Percentiles rank a stretch among this genome's conserved stretches.
Evolutionary conservation across 805 yeast species (phyloP).

Genomic region (Yarrowia hollandica): DNA sequence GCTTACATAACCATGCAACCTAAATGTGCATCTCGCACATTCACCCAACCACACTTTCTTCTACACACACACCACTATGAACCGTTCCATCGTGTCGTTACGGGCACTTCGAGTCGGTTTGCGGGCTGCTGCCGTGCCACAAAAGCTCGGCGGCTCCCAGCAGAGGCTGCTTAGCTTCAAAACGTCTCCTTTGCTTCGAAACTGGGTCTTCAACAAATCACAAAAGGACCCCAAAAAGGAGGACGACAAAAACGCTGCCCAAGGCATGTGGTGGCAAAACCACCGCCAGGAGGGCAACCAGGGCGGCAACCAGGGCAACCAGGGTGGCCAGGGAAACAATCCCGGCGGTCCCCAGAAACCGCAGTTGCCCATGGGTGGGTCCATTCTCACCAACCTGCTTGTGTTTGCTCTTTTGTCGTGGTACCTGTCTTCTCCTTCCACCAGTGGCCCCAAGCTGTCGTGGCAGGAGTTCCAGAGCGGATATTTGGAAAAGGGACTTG

Average conservation of each 20-base stretch:
- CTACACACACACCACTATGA: constrained; percentile 4
- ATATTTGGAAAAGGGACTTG: constrained; percentile 75
- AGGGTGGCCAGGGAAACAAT: neutral
- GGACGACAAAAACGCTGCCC: constrained; percentile 10
- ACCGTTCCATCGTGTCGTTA: constrained; percentile 24
- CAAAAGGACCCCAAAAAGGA: neutral
- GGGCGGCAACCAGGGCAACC: neutral
- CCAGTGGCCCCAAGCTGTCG: constrained; percentile 39
- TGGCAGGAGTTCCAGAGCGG: constrained; percentile 88
- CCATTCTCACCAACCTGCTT: constrained; percentile 9
- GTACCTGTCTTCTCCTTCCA: constrained; percentile 8
- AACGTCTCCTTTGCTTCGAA: neutral
- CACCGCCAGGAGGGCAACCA: constrained; percentile 9
- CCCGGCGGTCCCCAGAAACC: constrained; percentile 29
- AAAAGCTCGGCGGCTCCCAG: neutral
- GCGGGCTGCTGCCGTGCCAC: neutral
- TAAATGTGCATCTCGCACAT: too few species aligned
- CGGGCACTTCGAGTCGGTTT: constrained; percentile 24
- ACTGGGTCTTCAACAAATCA: constrained; percentile 23
- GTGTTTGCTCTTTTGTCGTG: constrained; percentile 28
- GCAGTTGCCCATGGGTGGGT: constrained; percentile 28
- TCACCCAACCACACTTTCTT: neutral
- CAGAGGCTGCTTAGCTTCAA: neutral
- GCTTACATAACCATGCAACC: neutral
- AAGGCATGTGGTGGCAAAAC: constrained; percentile 28